Percentiles rank a stretch among this genome's conserved stretches.
phyloP scores from a whole-genome alignment of 306 rosid genomes.

The Hippophae gyantsensis region DNA sequence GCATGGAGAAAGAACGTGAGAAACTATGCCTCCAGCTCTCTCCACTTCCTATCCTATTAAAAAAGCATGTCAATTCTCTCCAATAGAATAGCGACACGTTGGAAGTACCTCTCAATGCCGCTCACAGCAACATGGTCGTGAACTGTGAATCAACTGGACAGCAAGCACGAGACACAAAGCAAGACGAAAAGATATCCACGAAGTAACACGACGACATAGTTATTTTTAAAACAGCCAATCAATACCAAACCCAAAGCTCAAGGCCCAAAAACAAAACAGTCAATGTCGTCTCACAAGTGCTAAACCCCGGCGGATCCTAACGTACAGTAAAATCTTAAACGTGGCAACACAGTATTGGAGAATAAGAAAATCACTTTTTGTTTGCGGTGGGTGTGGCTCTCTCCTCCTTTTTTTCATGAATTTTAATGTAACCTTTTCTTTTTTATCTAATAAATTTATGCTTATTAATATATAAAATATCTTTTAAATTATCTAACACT shows the following conservation, averaged over 20 bases:
- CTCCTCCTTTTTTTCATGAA: too few relatives aligned
- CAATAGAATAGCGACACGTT: neutral
- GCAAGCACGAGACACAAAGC: conserved; percentile 11
- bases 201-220: conserved; percentile 8
- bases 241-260: neutral
- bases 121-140: neutral
- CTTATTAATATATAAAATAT: too few relatives aligned
- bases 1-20: too few relatives aligned
- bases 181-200: neutral
- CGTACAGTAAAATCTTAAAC: neutral
- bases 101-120: neutral
- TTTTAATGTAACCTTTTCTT: too few relatives aligned
- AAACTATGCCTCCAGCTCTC: too few relatives aligned
- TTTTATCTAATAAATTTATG: too few relatives aligned
- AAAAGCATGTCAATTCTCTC: too few relatives aligned
- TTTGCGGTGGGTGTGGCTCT: too few relatives aligned
- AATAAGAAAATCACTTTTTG: neutral
- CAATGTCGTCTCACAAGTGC: neutral
- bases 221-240: neutral
- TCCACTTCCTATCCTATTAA: too few relatives aligned
- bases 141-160: neutral
- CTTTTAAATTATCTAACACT: neutral
- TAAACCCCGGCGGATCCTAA: neutral
- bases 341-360: too few relatives aligned
- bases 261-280: neutral